phyloP scores from a whole-genome alignment of 345 rosid species.

The Eutrema heterophyllum region DNA sequence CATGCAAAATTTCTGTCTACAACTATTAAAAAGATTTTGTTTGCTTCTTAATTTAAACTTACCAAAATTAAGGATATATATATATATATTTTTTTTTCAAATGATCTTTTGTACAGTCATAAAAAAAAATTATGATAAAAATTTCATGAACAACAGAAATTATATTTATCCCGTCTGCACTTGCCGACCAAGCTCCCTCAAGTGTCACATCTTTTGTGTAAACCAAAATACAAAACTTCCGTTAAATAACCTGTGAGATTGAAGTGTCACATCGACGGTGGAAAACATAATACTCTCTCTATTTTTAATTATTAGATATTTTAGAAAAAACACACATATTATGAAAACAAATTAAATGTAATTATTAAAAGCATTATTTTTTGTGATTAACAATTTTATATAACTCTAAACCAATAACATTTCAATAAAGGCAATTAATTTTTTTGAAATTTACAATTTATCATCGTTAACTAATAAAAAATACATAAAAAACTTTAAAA shows the following conservation, averaged over 20 bases:
- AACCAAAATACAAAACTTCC: neutral
- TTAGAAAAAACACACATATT: no score
- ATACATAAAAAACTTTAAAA: no score
- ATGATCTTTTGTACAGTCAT: neutral
- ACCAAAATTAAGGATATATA: neutral
- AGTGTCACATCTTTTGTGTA: conserved; percentile 21
- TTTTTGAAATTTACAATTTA: no score
- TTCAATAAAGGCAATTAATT: no score
- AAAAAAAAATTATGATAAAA: no score
- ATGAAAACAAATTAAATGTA: no score
- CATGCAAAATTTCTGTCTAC: neutral
- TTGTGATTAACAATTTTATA: no score
- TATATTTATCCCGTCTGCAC: neutral
- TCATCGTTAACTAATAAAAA: no score
- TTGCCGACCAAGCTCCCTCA: conserved; percentile 24
- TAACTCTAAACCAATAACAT: no score
- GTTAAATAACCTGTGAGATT: neutral
- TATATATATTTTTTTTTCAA: neutral
- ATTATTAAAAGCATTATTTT: no score
- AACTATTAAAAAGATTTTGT: neutral
- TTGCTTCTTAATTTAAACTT: neutral
- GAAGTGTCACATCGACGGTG: conserved; percentile 11
- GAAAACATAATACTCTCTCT: conserved; percentile 8
- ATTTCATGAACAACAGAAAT: neutral
- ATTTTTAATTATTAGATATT: no score